These are phyloP conservation scores for Exophiala spinifera DNA, from an alignment of 2,329 filamentous ascomycete species.

Conservation along the genomic window DNA sequence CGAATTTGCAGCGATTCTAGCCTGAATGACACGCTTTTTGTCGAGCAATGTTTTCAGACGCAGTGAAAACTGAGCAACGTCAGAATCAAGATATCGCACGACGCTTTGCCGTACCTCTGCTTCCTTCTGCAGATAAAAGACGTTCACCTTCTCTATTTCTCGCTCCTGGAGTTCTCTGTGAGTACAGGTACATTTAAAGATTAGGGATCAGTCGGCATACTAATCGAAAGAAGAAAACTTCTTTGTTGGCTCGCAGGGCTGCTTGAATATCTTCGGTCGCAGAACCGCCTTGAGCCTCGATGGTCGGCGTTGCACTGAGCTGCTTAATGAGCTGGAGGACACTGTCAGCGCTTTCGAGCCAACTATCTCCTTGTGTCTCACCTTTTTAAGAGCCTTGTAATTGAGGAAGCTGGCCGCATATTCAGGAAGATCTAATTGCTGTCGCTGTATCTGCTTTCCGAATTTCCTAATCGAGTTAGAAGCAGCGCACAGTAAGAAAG, in stretches of 20 bases:
- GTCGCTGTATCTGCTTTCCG: constrained; percentile 98
- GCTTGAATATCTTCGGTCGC: constrained; percentile 33
- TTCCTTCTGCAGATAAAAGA: constrained; percentile 96
- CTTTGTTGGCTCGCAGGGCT: constrained; percentile 91
- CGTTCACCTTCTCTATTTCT: constrained; percentile 97
- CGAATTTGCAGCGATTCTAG: constrained; percentile 70
- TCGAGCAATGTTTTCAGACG: constrained; percentile 88
- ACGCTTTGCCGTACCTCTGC: constrained; percentile 67
- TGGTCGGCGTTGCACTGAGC: constrained; percentile 83
- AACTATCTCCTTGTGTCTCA: constrained; percentile 40
- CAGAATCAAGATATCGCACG: neutral
- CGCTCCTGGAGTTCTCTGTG: constrained; percentile 64
- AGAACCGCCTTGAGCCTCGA: constrained; percentile 69
- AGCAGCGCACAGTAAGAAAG: constrained; percentile 4
- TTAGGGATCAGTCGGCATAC: constrained; percentile 47
- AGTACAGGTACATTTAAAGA: neutral
- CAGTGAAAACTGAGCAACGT: constrained; percentile 70
- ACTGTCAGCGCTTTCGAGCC: constrained; percentile 22
- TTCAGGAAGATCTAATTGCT: constrained; percentile 97
- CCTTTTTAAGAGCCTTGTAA: constrained; percentile 99
- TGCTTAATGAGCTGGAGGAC: constrained; percentile 86
- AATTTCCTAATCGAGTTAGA: constrained; percentile 73
- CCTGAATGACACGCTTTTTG: constrained; percentile 89
- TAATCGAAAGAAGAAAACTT: constrained; percentile 96
- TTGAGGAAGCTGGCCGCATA: constrained; percentile 99